A percentile compares a stretch with the other conserved stretches of the same genome.
phyloP scores from a whole-genome alignment of 129 eudicot species.

The Helianthus tuberosus region DNA sequence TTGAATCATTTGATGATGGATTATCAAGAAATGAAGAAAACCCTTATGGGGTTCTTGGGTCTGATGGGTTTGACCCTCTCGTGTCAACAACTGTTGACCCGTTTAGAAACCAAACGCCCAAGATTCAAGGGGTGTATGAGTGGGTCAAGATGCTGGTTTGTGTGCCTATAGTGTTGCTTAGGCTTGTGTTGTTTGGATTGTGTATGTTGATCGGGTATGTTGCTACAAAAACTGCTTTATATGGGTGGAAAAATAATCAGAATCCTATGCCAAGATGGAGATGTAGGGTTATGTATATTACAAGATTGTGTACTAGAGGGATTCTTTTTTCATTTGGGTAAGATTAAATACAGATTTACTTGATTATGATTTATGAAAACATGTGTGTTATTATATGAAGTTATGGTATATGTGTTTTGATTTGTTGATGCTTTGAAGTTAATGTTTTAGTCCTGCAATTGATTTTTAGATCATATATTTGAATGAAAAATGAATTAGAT shows the following conservation, averaged over 20 bases:
- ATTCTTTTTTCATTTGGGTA: slow-evolving; percentile 95
- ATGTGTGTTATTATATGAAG: background rate
- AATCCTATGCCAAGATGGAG: slow-evolving; percentile 96
- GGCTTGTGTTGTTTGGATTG: slow-evolving; percentile 71
- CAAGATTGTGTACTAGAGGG: slow-evolving; percentile 64
- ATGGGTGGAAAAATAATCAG: slow-evolving; percentile 79
- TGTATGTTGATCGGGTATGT: slow-evolving; percentile 65
- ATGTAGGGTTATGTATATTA: slow-evolving; percentile 82
- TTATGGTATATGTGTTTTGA: background rate
- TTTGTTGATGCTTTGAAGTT: background rate
- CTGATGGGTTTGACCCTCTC: slow-evolving; percentile 46
- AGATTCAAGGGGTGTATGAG: slow-evolving; percentile 78
- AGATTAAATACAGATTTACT: slow-evolving; percentile 5
- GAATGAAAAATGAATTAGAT: too few relatives aligned
- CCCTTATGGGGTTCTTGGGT: slow-evolving; percentile 71
- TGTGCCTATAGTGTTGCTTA: slow-evolving; percentile 59
- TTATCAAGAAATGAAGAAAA: slow-evolving; percentile 7
- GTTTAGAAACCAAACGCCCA: slow-evolving; percentile 66
- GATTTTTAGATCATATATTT: too few relatives aligned
- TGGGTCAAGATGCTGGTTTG: slow-evolving; percentile 75
- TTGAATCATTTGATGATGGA: background rate
- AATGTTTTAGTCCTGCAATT: too few relatives aligned
- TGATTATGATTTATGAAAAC: background rate
- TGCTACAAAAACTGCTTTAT: slow-evolving; percentile 63
- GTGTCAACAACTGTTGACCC: slow-evolving; percentile 72